Evolutionary conservation across 768 basidiomycete species (phyloP), one percentile per base, ranked within the genome.

Genomic region (Artomyces pyxidatus): DNA sequence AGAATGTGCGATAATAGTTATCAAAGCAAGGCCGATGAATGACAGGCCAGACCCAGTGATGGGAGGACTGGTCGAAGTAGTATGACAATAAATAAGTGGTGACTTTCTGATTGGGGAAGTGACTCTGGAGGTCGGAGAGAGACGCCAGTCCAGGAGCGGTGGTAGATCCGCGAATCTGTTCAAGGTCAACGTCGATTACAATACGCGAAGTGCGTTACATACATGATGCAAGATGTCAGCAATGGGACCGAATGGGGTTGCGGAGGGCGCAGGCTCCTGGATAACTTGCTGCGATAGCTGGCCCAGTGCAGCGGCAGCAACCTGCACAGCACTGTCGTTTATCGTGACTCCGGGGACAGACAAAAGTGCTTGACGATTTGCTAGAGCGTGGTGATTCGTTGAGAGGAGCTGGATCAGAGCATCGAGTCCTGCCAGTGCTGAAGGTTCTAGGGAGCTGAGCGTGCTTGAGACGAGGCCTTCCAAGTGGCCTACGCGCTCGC

Each of bases 1-100:
- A 53, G 40, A 48, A 57, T 11, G 52, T 45, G 28, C 50, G 61
- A 40, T 53, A 60, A 38, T 35, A 54, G 23, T 19, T 37, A 28
- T 60, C 59, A 27, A 60, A 60, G 39, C 22, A 45, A 7, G 59
- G 59, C 25, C 59, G 53, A 39, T 60, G 58, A 7, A 60, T 43
- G 25, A 57, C 42, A 12, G 58, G 53, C 42, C 43, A 52, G 8
- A 57, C 2, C 58, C 59, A 59, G 27, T 53, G 58, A 25, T 47
- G 11, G 0, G 58, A 59, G 1, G 59, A 59, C 19, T 26, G 23
- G n/a, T 60, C 59, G 29, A 60, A 60, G 42, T 49, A 60, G 45
- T 60, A 40, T 3, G 49, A 46, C 17, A 60, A 45, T 1, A 60
- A 42, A 42, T 52, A 57, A 1, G 49, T 39, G 7, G 59, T 54